Base-by-base conservation (phyloP, 2,329 filamentous ascomycete species). In the Stachybotrys echinatus region DNA sequence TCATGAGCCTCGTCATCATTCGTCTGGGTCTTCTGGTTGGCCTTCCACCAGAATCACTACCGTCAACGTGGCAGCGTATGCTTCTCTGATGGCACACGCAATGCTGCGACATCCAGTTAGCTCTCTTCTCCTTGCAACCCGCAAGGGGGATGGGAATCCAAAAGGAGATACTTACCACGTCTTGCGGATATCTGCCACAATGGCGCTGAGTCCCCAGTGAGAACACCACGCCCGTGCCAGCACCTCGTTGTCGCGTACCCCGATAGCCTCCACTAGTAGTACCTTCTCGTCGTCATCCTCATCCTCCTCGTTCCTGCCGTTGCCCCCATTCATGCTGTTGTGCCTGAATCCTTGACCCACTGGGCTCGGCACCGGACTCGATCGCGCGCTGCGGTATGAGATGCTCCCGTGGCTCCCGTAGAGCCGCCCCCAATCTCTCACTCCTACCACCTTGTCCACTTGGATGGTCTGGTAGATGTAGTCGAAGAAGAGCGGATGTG, bases 161-260 rank as follows among this genome's bases (percentile, higher is more conserved):
- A 39, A 20, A 8, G 8, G 23, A 17, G 22, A 37, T 20, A 73
- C 79, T 65, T 59, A 83, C 80, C 81, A 90, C 17, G 87, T 89
- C 69, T 77, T 81, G 51, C 77, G 72, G 48, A 88, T 65, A 64
- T 89, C 84, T 8, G 85, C 85, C 51, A 89, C 79, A 18, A 91
- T 70, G 1, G 87, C 87, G 60, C 79, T 84, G 58, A 89, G 67
- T 3, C 87, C 87, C 80, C 85, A 88, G 59, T 89, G 84, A 49
- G 85, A 80, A 63, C 87, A 90, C 87, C 87, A 91, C 6, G 87
- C 86, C 54, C 87, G 73, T 1, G 84, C 87, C 58, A 91, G 76
- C 4, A 89, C 87, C 65, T 90, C 87, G 56, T 90, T 89, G 65
- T 90, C 87, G 45, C 74, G 74, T 20, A 87, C 85, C 1, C 87